phyloP scores from a whole-genome alignment of 2,329 filamentous ascomycete species.

The Penicillium sp. region DNA sequence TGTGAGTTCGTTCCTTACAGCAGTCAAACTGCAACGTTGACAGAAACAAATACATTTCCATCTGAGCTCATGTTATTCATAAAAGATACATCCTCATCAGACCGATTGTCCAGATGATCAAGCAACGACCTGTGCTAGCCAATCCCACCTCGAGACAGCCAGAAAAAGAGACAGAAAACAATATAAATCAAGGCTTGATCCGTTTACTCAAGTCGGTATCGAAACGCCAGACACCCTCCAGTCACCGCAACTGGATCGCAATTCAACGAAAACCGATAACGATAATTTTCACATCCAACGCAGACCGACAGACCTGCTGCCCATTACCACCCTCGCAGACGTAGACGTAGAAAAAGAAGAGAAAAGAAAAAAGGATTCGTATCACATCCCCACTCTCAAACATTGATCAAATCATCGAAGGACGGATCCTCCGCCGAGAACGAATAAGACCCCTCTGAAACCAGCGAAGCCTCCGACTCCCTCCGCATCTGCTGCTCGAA shows the following conservation, averaged over 20 bases:
- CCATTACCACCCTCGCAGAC: not conserved
- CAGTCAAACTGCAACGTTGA: not conserved
- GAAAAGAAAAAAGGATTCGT: not conserved
- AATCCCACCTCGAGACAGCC: conserved; percentile 1
- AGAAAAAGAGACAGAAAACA: not conserved
- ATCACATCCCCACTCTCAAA: conserved; percentile 14
- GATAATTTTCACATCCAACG: conserved; percentile 2
- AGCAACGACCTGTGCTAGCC: not conserved
- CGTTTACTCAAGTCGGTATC: not conserved
- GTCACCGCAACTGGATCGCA: conserved; percentile 16
- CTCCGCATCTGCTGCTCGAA: conserved; percentile 32
- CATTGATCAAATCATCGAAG: conserved; percentile 36
- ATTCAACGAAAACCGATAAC: not conserved
- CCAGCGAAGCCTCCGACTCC: conserved; percentile 29
- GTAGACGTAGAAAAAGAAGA: not conserved
- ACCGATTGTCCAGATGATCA: not conserved
- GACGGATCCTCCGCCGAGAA: conserved; percentile 30
- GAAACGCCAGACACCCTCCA: conserved; percentile 19
- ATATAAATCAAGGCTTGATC: not conserved
- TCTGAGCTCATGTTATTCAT: conserved; percentile 6
- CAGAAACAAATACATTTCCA: conserved; percentile 4
- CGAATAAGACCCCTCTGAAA: conserved; percentile 29
- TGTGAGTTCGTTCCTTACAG: not conserved
- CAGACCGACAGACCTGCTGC: conserved; percentile 7
- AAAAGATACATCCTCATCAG: not conserved